These are phyloP conservation scores for Leccinum fibrillosum DNA, from an alignment of 768 basidiomycete species.

Conservation along the genomic window DNA sequence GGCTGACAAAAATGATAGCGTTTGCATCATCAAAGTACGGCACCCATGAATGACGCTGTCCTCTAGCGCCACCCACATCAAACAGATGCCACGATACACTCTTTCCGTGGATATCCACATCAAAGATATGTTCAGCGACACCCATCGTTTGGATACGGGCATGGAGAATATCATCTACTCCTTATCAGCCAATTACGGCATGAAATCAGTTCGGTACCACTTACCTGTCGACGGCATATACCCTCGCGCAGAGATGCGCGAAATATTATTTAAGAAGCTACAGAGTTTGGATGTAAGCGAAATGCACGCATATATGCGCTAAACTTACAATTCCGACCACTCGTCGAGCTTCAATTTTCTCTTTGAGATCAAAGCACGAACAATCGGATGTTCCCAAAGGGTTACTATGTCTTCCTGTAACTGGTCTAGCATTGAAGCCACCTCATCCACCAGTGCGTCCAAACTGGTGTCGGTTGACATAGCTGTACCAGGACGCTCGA, in stretches of 20 bases:
- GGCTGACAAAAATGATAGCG: constrained; percentile 78
- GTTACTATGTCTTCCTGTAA: constrained; percentile 63
- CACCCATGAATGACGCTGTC: constrained; percentile 77
- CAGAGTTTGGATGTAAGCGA: constrained; percentile 2
- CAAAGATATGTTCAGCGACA: constrained; percentile 79
- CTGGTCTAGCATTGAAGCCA: constrained; percentile 55
- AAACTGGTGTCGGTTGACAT: constrained; percentile 34
- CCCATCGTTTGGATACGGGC: constrained; percentile 93
- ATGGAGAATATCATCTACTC: constrained; percentile 77
- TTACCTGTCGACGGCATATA: constrained; percentile 77
- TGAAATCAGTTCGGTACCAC: constrained; percentile 19
- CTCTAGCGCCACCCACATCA: constrained; percentile 70
- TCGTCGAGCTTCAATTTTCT: constrained; percentile 78
- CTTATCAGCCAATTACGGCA: constrained; percentile 26
- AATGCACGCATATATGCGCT: constrained; percentile 22
- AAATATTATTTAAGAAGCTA: constrained; percentile 75
- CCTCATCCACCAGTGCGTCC: constrained; percentile 58
- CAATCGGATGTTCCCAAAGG: constrained; percentile 71
- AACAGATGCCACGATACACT: constrained; percentile 70
- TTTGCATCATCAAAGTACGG: constrained; percentile 65
- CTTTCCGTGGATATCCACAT: constrained; percentile 77
- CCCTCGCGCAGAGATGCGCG: constrained; percentile 61
- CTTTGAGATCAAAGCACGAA: constrained; percentile 63
- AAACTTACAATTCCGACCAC: constrained; percentile 82
- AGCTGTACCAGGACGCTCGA: constrained; percentile 27